Evolutionary conservation across 352 stramenopile species (phyloP).

Genomic region (Elongisporangium prolatum): DNA sequence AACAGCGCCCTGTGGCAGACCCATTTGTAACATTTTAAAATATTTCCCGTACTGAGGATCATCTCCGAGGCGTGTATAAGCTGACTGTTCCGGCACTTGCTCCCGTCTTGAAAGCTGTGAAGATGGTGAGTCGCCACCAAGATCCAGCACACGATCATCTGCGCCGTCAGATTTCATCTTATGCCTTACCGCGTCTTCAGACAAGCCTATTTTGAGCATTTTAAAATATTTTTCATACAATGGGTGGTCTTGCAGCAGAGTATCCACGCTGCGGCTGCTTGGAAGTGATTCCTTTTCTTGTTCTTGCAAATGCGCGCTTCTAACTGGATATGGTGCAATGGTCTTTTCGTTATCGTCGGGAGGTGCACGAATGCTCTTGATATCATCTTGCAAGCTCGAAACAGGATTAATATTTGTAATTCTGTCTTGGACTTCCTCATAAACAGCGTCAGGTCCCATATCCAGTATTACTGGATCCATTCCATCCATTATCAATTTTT

Average conservation of each 20-base stretch:
- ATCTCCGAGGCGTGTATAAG: conserved; percentile 15
- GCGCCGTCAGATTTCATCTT: conserved; percentile 69
- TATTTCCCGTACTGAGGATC: conserved; percentile 77
- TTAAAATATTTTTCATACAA: conserved; percentile 90
- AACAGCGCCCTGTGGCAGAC: conserved; percentile 74
- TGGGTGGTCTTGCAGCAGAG: conserved; percentile 54
- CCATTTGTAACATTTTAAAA: conserved; percentile 93
- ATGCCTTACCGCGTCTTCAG: conserved; percentile 76
- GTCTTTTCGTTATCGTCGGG: conserved; percentile 5
- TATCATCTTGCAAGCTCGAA: conserved; percentile 56
- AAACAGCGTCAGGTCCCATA: conserved; percentile 51
- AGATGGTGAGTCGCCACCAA: conserved; percentile 27
- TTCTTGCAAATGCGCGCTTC: not conserved
- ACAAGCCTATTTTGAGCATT: conserved; percentile 90
- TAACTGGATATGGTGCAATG: conserved; percentile 4
- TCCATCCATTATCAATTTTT: conserved; percentile 91
- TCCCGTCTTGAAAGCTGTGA: conserved; percentile 14
- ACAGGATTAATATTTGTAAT: conserved; percentile 22
- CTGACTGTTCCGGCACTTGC: not conserved
- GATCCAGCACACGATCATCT: conserved; percentile 28
- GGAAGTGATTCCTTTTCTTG: conserved; percentile 2
- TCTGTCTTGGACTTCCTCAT: conserved; percentile 53
- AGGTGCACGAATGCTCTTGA: conserved; percentile 40
- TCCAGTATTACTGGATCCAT: conserved; percentile 66
- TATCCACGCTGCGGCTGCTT: not conserved